Base-by-base conservation (phyloP, 805 yeast species). In the Wickerhamomyces hampshirensis region DNA sequence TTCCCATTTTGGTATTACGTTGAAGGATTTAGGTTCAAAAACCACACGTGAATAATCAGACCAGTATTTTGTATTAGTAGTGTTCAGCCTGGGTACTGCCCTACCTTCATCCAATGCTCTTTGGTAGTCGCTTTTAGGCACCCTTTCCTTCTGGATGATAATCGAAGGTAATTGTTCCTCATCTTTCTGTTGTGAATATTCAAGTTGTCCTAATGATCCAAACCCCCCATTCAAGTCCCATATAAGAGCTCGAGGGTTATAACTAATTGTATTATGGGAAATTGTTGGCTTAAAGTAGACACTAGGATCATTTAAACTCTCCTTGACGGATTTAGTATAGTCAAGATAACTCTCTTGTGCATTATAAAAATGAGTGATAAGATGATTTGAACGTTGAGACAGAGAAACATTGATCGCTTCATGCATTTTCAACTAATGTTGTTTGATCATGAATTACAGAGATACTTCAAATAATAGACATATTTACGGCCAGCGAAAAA, bases 291-390 rank as follows among this genome's bases (percentile, higher is more conserved):
- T 60, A 43, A 78, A 66, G 41, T 69, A 68, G 4, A 78, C 65
- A 13, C 60, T 35, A 3, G 81, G 71, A 41, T 70, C 73, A 38
- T 58, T 54, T 4, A 46, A 37, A 17, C 50, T 38, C 29, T 50
- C 37, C 10, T 45, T 41, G 28, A 42, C 41, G 7, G 55, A 50
- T 26, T 55, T 53, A n/a, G 57, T 56, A 52, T 71, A 82, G 21
- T 76, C 78, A 30, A 82, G 68, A 50, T 75, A 78, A 8, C 74
- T 59, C 38, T 86, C 95, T 56, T 87, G 95, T 10, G 73, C 59
- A 51, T 93, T 91, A 65, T 79, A 85, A 53, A 85, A 80, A 49
- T 86, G 96, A 0, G 95, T 73, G 3, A 74, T 57, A n/a, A 85
- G 56, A 55, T 84, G 91, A 48, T 85, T 85, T 0, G 96, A 71